A percentile compares a stretch with the other conserved stretches of the same genome.
Conservation (phyloP, 768 basidiomycete genomes). For the Psilocybe cyanescens region DNA sequence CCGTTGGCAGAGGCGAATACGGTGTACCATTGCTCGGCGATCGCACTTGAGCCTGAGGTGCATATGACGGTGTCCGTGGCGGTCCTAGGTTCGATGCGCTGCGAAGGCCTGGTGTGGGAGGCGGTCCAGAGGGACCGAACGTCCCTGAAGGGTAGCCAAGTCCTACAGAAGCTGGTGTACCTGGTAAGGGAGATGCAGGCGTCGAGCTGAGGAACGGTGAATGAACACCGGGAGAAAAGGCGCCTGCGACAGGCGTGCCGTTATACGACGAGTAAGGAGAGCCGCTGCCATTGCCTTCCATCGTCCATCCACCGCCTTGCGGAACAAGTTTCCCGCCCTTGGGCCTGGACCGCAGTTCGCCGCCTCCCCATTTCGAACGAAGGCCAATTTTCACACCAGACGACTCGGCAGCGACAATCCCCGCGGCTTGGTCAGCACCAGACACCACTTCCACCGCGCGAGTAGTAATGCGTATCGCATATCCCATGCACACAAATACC, state of each 20-base stretch:
- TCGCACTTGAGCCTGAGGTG: neutral
- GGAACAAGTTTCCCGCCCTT: conserved; percentile 48
- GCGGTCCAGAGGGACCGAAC: conserved; percentile 3
- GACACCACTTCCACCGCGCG: conserved; percentile 72
- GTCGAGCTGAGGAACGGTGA: conserved; percentile 34
- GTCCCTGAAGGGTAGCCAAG: conserved; percentile 8
- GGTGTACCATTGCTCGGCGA: conserved; percentile 18
- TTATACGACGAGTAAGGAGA: conserved; percentile 39
- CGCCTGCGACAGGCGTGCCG: conserved; percentile 34
- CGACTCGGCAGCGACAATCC: conserved; percentile 68
- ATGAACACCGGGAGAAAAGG: conserved; percentile 28
- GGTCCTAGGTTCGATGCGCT: conserved; percentile 12
- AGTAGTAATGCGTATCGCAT: conserved; percentile 67
- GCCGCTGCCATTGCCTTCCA: conserved; percentile 47
- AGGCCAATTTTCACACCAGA: conserved; percentile 56
- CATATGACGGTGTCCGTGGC: conserved; percentile 11
- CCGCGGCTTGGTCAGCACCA: conserved; percentile 47
- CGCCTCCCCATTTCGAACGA: conserved; percentile 71
- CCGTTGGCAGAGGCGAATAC: conserved; percentile 15
- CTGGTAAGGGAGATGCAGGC: conserved; percentile 20
- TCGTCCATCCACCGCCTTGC: conserved; percentile 63
- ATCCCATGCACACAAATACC: conserved; percentile 84
- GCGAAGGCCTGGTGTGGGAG: conserved; percentile 16
- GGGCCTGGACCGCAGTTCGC: conserved; percentile 61
- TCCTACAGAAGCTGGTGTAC: conserved; percentile 21